A percentile compares a stretch with the other conserved stretches of the same genome.
phyloP scores from a whole-genome alignment of 768 basidiomycete species.

The Amyloporia xantha region DNA sequence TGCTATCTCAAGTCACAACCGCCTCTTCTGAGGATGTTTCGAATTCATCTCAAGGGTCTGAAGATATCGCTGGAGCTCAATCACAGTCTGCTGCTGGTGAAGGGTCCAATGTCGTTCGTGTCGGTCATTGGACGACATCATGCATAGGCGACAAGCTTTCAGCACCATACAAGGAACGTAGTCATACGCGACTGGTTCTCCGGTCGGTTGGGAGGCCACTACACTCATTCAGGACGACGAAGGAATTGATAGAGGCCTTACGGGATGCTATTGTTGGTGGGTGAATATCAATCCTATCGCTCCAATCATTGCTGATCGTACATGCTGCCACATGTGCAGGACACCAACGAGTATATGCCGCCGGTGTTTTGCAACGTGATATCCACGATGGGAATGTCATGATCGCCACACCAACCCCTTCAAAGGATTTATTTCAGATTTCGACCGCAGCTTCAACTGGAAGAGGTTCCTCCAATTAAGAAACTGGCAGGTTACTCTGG shows the following conservation, averaged over 20 bases:
- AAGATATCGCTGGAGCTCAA: too few relatives aligned
- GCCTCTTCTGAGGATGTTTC: too few relatives aligned
- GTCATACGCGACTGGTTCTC: constrained; percentile 8
- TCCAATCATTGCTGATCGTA: background rate
- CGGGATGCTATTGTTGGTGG: constrained; percentile 8
- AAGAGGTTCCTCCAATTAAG: background rate
- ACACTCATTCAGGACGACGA: constrained; percentile 3
- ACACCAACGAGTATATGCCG: background rate
- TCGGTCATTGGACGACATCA: too few relatives aligned
- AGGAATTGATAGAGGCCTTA: constrained; percentile 7
- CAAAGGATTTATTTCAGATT: background rate
- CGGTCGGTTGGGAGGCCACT: constrained; percentile 6
- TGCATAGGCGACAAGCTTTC: too few relatives aligned
- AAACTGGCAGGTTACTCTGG: background rate
- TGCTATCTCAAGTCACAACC: too few relatives aligned
- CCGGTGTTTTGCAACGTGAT: constrained; percentile 13
- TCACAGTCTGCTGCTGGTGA: too few relatives aligned
- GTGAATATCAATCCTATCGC: too few relatives aligned
- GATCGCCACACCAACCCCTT: too few relatives aligned
- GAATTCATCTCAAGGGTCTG: too few relatives aligned
- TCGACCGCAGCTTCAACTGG: background rate
- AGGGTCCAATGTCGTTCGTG: too few relatives aligned
- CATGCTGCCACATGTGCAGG: background rate
- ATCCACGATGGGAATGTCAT: constrained; percentile 17
- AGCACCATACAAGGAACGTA: too few relatives aligned